A percentile compares a stretch with the other conserved stretches of the same genome.
Conservation (phyloP, 495 filamentous ascomycete species). For the Barbatosphaeria neglecta region DNA sequence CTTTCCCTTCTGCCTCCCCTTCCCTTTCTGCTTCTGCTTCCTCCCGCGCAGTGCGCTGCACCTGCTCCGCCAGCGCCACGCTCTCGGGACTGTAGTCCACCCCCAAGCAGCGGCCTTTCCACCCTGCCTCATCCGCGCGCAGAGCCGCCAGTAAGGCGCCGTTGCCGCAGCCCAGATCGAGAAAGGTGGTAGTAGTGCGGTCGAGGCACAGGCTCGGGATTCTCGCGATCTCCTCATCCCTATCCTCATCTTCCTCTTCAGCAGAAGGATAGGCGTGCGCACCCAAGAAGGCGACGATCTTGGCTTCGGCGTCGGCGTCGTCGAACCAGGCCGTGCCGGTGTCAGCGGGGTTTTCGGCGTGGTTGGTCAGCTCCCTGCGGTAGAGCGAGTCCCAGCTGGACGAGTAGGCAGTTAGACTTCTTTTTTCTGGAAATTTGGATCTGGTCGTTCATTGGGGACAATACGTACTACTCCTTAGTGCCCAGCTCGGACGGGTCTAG, state of each 20-base stretch:
- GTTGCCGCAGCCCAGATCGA: conserved; percentile 83
- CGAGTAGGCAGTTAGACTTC: neutral
- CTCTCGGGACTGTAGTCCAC: conserved; percentile 75
- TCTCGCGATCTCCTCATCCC: conserved; percentile 50
- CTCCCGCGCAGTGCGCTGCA: too few relatives aligned
- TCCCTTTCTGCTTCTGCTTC: conserved; percentile 7
- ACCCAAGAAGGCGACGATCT: conserved; percentile 44
- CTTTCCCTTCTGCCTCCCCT: conserved; percentile 8
- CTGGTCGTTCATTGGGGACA: neutral
- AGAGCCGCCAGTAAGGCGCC: conserved; percentile 76
- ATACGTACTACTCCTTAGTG: conserved; percentile 56
- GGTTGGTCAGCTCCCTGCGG: conserved; percentile 47
- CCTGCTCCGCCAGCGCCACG: conserved; percentile 54
- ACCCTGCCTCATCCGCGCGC: conserved; percentile 40
- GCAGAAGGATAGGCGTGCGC: neutral
- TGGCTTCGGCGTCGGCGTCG: conserved; percentile 55
- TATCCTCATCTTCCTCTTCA: conserved; percentile 36
- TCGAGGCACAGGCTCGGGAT: conserved; percentile 37
- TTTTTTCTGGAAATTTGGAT: too few relatives aligned
- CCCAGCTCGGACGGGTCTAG: conserved; percentile 55
- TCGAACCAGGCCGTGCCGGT: conserved; percentile 67
- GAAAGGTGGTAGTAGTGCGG: conserved; percentile 28
- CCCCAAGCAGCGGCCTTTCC: conserved; percentile 59
- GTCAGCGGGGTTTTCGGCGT: conserved; percentile 47
- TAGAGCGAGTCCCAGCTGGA: conserved; percentile 61